phyloP scores from a whole-genome alignment of 2,329 filamentous ascomycete genomes.

The Hypoxylon rubiginosum region DNA sequence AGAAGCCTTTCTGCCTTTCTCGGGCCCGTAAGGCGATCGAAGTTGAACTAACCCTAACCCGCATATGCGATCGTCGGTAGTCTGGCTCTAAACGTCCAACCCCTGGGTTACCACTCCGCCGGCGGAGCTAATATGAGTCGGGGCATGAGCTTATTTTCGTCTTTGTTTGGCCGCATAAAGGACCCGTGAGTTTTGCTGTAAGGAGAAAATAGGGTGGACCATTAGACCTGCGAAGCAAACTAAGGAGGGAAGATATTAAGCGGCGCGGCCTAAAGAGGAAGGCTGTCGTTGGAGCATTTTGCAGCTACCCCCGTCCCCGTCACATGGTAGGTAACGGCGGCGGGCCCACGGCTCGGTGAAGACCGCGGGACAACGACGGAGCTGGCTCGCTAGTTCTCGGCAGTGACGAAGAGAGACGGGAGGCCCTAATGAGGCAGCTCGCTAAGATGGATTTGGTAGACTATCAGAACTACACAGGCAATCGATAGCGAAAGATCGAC shows the following conservation, averaged over 20 bases:
- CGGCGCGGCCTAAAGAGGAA: slow-evolving; percentile 36
- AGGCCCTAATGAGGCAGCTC: slow-evolving; percentile 18
- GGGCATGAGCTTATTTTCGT: slow-evolving; percentile 14
- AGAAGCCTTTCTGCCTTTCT: background rate
- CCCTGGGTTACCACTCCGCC: slow-evolving; percentile 2
- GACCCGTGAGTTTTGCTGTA: background rate
- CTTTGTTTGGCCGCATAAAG: background rate
- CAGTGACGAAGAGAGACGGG: background rate
- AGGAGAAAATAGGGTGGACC: no score
- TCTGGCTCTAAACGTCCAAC: slow-evolving; percentile 1
- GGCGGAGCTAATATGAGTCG: no score
- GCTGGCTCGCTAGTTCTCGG: background rate
- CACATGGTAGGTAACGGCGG: slow-evolving; percentile 18
- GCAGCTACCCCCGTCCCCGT: background rate
- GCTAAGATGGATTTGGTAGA: background rate
- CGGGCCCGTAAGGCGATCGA: slow-evolving; percentile 1
- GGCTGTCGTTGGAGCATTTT: slow-evolving; percentile 21
- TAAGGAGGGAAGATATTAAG: background rate
- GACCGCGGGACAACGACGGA: background rate
- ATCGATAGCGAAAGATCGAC: slow-evolving; percentile 31
- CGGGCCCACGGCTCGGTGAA: slow-evolving; percentile 26
- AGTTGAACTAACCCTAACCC: background rate
- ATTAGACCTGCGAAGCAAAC: no score
- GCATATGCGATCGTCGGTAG: slow-evolving; percentile 11
- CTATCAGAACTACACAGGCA: slow-evolving; percentile 3